Evolutionary conservation across 208 protist species (phyloP).

Genomic region (Crithidia sp.): DNA sequence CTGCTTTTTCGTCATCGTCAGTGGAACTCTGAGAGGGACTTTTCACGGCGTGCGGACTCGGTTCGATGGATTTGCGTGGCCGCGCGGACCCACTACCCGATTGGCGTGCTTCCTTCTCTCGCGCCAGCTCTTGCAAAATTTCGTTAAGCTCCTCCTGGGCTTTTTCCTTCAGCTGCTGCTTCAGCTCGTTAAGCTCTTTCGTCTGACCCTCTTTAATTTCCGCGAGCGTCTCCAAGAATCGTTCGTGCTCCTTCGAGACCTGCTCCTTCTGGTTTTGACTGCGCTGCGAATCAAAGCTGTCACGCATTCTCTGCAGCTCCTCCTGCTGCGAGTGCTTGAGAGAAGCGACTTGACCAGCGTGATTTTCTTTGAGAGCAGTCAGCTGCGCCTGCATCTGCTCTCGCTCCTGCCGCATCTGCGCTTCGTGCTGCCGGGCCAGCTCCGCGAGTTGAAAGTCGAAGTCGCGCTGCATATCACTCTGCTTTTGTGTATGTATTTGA

Average conservation of each 20-base stretch:
- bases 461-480: constrained; percentile 32
- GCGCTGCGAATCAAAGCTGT: constrained; percentile 23
- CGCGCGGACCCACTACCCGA: constrained; percentile 1
- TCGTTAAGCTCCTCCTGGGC: constrained; percentile 62
- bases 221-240: constrained; percentile 31
- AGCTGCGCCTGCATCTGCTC: constrained; percentile 20
- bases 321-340: constrained; percentile 21
- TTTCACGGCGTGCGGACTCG: constrained; percentile 6
- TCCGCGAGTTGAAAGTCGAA: constrained; percentile 25
- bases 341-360: constrained; percentile 18
- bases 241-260: constrained; percentile 26
- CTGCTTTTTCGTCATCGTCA: constrained; percentile 26
- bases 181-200: constrained; percentile 51
- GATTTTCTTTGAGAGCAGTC: constrained; percentile 16
- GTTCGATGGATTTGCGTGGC: constrained; percentile 16
- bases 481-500: constrained; percentile 20
- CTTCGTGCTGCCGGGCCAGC: constrained; percentile 22
- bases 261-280: constrained; percentile 26
- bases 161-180: constrained; percentile 46
- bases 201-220: constrained; percentile 32
- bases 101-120: constrained; percentile 30
- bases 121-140: constrained; percentile 48
- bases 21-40: constrained; percentile 36
- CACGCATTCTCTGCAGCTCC: constrained; percentile 28
- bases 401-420: constrained; percentile 31